Base-by-base conservation (phyloP, 1,284 basidiomycete genomes). In the Cryptococcus neoformans region DNA sequence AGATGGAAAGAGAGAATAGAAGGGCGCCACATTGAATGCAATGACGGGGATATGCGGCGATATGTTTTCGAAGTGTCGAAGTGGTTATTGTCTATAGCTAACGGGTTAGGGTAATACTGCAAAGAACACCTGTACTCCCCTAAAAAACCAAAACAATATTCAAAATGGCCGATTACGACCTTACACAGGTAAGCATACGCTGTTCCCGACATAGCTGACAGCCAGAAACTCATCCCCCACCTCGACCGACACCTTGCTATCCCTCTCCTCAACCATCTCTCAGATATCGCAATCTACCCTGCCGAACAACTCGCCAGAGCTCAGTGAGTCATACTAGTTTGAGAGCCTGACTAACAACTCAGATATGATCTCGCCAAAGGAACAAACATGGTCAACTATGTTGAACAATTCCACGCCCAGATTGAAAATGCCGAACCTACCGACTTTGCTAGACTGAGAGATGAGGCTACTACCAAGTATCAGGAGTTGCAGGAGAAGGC, bases 341-440 rank as follows among this genome's bases (percentile, higher is more conserved):
- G 4, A 21, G 35, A 38, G 35, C 14, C 21, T 21, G 21, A 14
- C 47, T 47, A 1, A 51, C 42, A 2, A 48, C 38, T 10, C 60
- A 78, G 76, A 78, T 96, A 97, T 89, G 94, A 98, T 73, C 87
- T 98, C 55, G 91, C 92, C 57, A 95, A 92, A 76, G 90, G 88
- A 65, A 99, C 93, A 51, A 95, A 96, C 78, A 94, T 96, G 92
- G 87, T 94, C 60, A 91, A 93, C 78, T 96, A 93, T 70, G 86
- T 89, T 44, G 83, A 88, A 60, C 83, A 83, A 66, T 78, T 95
- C 64, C 92, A 92, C 72, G 80, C 87, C 71, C 85, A 90, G 79
- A 80, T 90, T 42, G 79, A 89, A 39, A 44, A 48, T 28, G 54
- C 21, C 9, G 63, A 59, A 37, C 35, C 41, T 9, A 57, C 48